These are phyloP conservation scores for Fusarium albosuccineum DNA, from an alignment of 2,329 filamentous ascomycete species.

Conservation along the genomic window DNA sequence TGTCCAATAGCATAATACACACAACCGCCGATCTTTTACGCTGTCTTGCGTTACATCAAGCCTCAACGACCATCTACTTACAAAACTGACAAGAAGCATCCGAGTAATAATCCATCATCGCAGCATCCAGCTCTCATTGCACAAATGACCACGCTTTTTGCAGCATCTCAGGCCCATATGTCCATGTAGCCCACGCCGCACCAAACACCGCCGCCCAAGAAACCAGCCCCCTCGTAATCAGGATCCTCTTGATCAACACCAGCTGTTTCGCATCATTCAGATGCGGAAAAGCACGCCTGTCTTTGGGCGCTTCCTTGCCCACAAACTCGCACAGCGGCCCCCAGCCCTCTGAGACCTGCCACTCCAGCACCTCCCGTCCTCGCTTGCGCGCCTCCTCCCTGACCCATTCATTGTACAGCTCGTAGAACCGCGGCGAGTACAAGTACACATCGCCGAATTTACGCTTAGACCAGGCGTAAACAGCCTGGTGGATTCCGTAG, in stretches of 20 bases:
- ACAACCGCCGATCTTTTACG: background rate
- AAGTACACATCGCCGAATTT: background rate
- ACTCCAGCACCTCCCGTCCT: slow-evolving; percentile 40
- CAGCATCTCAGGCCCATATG: slow-evolving; percentile 1
- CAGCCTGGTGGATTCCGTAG: slow-evolving; percentile 29
- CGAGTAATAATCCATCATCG: background rate
- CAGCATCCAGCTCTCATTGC: background rate
- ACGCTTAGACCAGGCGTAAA: background rate
- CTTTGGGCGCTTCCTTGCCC: slow-evolving; percentile 11
- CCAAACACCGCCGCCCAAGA: slow-evolving; percentile 17
- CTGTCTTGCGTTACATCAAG: background rate
- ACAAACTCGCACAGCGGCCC: slow-evolving; percentile 55
- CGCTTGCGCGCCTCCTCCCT: slow-evolving; percentile 46
- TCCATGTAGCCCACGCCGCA: slow-evolving; percentile 13
- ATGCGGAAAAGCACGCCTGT: slow-evolving; percentile 10
- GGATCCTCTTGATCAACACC: slow-evolving; percentile 8
- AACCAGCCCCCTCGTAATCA: slow-evolving; percentile 14
- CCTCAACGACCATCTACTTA: no score
- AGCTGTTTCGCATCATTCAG: slow-evolving; percentile 19
- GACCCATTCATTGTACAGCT: slow-evolving; percentile 42
- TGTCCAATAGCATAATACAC: slow-evolving; percentile 1
- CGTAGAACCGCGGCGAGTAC: slow-evolving; percentile 22
- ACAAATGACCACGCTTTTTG: background rate
- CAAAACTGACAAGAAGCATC: no score
- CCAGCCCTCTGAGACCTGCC: slow-evolving; percentile 54